Evolutionary conservation across 805 yeast genomes (phyloP).

Genomic region (Helenozyma rhizophorensis): DNA sequence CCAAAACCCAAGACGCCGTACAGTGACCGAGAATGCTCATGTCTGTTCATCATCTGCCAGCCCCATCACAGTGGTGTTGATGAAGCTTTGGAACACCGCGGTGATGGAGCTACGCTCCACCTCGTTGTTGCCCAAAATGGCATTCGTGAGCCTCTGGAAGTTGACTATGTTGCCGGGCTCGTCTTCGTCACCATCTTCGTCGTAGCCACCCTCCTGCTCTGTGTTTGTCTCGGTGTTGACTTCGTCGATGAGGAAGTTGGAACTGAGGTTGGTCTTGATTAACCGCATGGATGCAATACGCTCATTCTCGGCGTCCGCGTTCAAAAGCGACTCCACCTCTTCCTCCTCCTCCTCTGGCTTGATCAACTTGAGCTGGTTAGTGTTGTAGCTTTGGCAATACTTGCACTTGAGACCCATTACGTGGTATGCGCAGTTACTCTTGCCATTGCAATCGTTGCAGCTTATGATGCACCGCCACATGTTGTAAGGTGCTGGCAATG

Average conservation of each 20-base stretch:
- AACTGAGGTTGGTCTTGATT: slow-evolving; percentile 31
- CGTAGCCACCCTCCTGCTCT: slow-evolving; percentile 21
- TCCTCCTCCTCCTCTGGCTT: slow-evolving; percentile 67
- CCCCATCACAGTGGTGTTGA: slow-evolving; percentile 23
- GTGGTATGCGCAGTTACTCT: slow-evolving; percentile 71
- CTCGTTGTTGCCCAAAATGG: slow-evolving; percentile 13
- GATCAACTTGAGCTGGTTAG: slow-evolving; percentile 64
- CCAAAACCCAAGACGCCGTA: no score
- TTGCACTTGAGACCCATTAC: slow-evolving; percentile 84
- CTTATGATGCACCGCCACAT: slow-evolving; percentile 71
- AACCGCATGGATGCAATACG: slow-evolving; percentile 25
- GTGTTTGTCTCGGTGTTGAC: slow-evolving; percentile 19
- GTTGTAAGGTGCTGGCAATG: slow-evolving; percentile 75
- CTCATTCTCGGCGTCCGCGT: slow-evolving; percentile 7
- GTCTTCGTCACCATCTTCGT: slow-evolving; percentile 19
- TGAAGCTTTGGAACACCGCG: slow-evolving; percentile 34
- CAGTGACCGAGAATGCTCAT: no score
- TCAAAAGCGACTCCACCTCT: slow-evolving; percentile 20
- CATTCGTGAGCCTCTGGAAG: slow-evolving; percentile 21
- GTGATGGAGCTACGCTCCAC: slow-evolving; percentile 32
- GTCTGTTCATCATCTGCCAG: background rate
- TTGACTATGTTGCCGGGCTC: slow-evolving; percentile 23
- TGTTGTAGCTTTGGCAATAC: slow-evolving; percentile 84
- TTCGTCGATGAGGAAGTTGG: slow-evolving; percentile 34
- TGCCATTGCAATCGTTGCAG: slow-evolving; percentile 87